Evolutionary conservation across 2,329 filamentous ascomycete species (phyloP).

Genomic region (Alternaria solani): DNA sequence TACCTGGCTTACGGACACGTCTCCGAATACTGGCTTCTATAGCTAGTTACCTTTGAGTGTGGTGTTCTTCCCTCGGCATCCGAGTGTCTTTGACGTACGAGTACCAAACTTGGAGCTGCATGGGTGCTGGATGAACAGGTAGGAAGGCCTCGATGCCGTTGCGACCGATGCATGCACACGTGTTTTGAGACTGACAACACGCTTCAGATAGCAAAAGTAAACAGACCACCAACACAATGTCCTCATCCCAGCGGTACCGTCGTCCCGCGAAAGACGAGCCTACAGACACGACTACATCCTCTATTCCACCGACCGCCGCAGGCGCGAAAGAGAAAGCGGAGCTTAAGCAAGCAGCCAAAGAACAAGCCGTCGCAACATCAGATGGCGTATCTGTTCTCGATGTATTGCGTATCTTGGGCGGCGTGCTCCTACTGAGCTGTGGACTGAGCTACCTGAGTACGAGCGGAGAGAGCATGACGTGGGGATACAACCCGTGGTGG

Average conservation of each 20-base stretch:
- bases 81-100: not conserved
- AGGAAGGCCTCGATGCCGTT: not conserved
- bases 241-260: slow-evolving; percentile 34
- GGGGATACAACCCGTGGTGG: slow-evolving; percentile 52
- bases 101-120: slow-evolving; percentile 1
- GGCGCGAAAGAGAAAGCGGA: slow-evolving; percentile 34
- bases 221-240: slow-evolving; percentile 22
- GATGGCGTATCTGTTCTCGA: slow-evolving; percentile 61
- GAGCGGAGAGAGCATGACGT: slow-evolving; percentile 63
- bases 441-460: slow-evolving; percentile 80
- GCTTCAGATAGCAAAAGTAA: not conserved
- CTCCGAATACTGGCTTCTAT: not conserved
- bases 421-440: slow-evolving; percentile 70
- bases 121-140: slow-evolving; percentile 1
- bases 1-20: slow-evolving; percentile 18
- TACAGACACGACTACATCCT: slow-evolving; percentile 14
- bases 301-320: slow-evolving; percentile 19
- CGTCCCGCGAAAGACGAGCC: slow-evolving; percentile 22
- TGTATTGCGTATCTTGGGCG: slow-evolving; percentile 72
- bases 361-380: slow-evolving; percentile 33
- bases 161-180: not conserved
- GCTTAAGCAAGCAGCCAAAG: slow-evolving; percentile 34
- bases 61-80: not conserved
- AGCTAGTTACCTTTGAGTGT: not conserved
- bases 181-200: not conserved